These are phyloP conservation scores for Pythium sukuiense DNA, from an alignment of 352 stramenopile genomes.

Conservation along the genomic window DNA sequence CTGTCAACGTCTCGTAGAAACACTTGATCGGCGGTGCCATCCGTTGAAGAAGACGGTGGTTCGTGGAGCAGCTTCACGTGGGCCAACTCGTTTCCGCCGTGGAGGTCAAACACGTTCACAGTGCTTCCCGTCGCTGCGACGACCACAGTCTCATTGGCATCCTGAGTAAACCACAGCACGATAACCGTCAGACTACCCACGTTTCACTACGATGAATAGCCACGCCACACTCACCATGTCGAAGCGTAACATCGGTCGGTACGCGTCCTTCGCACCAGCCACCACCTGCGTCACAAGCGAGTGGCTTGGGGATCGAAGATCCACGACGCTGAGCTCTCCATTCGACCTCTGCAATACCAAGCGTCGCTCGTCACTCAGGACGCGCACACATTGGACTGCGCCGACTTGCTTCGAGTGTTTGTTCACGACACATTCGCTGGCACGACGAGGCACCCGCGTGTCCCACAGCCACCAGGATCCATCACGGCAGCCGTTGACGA, in stretches of 20 bases:
- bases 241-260: slow-evolving; percentile 24
- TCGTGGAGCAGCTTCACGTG: not conserved
- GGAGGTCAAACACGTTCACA: slow-evolving; percentile 4
- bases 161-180: not conserved
- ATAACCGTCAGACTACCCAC: not conserved
- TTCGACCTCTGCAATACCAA: slow-evolving; percentile 49
- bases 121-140: not conserved
- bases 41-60: not conserved
- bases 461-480: slow-evolving; percentile 26
- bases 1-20: not conserved
- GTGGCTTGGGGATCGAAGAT: slow-evolving; percentile 31
- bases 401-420: not conserved
- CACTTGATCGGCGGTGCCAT: not conserved
- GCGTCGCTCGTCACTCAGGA: slow-evolving; percentile 40
- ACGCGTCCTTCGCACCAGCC: not conserved
- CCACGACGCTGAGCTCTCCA: slow-evolving; percentile 42
- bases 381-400: slow-evolving; percentile 5
- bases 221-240: slow-evolving; percentile 15
- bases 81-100: not conserved
- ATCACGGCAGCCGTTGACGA: slow-evolving; percentile 19
- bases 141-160: slow-evolving; percentile 14
- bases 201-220: not conserved
- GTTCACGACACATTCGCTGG: not conserved
- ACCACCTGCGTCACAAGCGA: not conserved
- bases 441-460: slow-evolving; percentile 10